phyloP scores from a whole-genome alignment of 2,329 filamentous ascomycete genomes.

The Blastomyces parvus region DNA sequence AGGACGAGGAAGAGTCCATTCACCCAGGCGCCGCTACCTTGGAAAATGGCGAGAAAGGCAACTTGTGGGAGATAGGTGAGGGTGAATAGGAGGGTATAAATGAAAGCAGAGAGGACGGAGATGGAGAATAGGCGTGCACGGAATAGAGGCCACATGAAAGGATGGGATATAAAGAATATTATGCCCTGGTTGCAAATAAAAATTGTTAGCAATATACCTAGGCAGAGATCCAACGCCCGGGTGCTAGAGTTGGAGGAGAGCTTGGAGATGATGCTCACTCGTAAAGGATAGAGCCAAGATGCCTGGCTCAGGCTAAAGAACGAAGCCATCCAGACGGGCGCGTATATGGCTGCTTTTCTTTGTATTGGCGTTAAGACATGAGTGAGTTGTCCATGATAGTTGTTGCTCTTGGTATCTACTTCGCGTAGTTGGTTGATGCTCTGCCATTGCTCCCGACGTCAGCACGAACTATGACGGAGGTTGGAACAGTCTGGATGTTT shows the following conservation, averaged over 20 bases:
- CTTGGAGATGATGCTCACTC: conserved; percentile 26
- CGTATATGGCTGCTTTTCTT: background rate
- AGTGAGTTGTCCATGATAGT: background rate
- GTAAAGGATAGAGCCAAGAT: conserved; percentile 41
- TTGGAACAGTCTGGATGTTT: background rate
- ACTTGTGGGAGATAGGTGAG: conserved; percentile 85
- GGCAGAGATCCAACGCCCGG: background rate
- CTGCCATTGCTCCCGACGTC: background rate
- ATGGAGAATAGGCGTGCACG: conserved; percentile 68
- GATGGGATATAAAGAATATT: conserved; percentile 67
- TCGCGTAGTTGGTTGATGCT: background rate
- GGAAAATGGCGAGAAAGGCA: conserved; percentile 80
- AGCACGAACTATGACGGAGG: background rate
- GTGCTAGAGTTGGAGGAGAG: background rate
- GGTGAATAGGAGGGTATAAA: conserved; percentile 77
- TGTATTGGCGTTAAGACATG: background rate
- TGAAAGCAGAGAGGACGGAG: conserved; percentile 68
- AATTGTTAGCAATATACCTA: background rate
- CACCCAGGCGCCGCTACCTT: conserved; percentile 76
- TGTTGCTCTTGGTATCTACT: background rate
- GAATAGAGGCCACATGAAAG: conserved; percentile 75
- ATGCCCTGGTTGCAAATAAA: conserved; percentile 51
- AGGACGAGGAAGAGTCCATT: conserved; percentile 80
- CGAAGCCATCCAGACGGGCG: conserved; percentile 13
- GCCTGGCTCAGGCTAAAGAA: conserved; percentile 25